Conservation (phyloP, 495 filamentous ascomycete genomes). For the Aspergillus biplanus region DNA sequence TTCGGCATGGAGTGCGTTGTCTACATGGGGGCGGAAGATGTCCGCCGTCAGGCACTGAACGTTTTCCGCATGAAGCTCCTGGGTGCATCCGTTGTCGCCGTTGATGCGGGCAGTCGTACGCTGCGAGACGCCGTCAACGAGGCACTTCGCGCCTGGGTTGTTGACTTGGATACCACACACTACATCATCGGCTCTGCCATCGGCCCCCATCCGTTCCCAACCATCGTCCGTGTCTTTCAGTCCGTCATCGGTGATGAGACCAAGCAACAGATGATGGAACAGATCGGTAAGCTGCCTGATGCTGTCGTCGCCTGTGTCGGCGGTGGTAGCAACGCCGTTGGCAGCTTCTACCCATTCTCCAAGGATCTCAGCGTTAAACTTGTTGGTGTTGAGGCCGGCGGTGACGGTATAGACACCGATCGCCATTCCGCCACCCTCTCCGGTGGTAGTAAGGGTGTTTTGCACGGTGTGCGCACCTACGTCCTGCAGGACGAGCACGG, state of each 20-base stretch:
- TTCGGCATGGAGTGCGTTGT: constrained; percentile 96
- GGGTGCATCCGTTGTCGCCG: constrained; percentile 82
- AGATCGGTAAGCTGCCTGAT: constrained; percentile 86
- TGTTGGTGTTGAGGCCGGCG: constrained; percentile 93
- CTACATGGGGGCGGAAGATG: constrained; percentile 96
- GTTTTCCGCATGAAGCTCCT: constrained; percentile 97
- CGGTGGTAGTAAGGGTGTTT: constrained; percentile 85
- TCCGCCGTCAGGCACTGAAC: constrained; percentile 89
- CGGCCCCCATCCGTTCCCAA: constrained; percentile 93
- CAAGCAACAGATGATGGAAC: constrained; percentile 79
- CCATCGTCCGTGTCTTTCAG: constrained; percentile 95
- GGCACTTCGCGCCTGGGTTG: constrained; percentile 86
- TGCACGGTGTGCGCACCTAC: constrained; percentile 96
- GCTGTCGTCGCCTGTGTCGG: constrained; percentile 96
- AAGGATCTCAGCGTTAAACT: constrained; percentile 84
- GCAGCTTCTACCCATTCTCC: constrained; percentile 96
- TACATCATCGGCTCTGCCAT: constrained; percentile 97
- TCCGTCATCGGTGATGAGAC: constrained; percentile 92
- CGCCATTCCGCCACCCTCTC: constrained; percentile 90
- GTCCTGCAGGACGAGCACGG: constrained; percentile 89
- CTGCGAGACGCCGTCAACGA: constrained; percentile 97
- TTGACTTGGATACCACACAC: constrained; percentile 83
- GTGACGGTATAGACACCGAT: constrained; percentile 85
- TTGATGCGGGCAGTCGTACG: constrained; percentile 82
- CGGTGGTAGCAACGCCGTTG: constrained; percentile 86